Conservation (phyloP, 495 filamentous ascomycete species). For the Tuber microsphaerosporum region DNA sequence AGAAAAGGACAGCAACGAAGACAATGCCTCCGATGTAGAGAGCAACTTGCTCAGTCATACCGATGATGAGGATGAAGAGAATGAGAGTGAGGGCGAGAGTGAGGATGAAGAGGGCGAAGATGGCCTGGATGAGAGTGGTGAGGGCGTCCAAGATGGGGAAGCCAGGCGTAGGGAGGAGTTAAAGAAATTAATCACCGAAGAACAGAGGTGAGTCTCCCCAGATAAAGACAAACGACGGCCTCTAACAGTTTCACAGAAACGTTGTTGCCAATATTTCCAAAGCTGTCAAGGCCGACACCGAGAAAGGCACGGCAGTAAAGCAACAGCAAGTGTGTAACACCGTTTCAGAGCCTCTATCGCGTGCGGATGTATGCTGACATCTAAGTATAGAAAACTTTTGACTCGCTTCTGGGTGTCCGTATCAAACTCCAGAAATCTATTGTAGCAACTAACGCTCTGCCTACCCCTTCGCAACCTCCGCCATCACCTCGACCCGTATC, state of each 20-base stretch:
- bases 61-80: constrained; percentile 27
- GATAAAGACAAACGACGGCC: not conserved
- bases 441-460: constrained; percentile 68
- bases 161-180: constrained; percentile 51
- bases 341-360: not conserved
- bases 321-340: constrained; percentile 52
- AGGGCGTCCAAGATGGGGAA: constrained; percentile 29
- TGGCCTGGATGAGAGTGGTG: constrained; percentile 30
- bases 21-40: constrained; percentile 40
- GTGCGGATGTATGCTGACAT: constrained; percentile 5
- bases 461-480: constrained; percentile 37
- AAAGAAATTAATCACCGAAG: constrained; percentile 61
- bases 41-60: constrained; percentile 17
- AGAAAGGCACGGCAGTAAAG: constrained; percentile 79
- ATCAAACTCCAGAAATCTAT: constrained; percentile 89
- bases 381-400: constrained; percentile 56
- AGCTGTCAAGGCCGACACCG: constrained; percentile 67
- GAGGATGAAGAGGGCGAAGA: constrained; percentile 36
- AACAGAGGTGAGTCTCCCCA: constrained; percentile 49
- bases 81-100: constrained; percentile 3
- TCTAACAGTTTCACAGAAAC: constrained; percentile 35
- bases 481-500: constrained; percentile 14
- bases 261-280: constrained; percentile 63
- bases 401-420: constrained; percentile 74
- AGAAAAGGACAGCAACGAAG: constrained; percentile 44